Evolutionary conservation across 345 rosid species (phyloP).

Genomic region (Hevea brasiliensis): DNA sequence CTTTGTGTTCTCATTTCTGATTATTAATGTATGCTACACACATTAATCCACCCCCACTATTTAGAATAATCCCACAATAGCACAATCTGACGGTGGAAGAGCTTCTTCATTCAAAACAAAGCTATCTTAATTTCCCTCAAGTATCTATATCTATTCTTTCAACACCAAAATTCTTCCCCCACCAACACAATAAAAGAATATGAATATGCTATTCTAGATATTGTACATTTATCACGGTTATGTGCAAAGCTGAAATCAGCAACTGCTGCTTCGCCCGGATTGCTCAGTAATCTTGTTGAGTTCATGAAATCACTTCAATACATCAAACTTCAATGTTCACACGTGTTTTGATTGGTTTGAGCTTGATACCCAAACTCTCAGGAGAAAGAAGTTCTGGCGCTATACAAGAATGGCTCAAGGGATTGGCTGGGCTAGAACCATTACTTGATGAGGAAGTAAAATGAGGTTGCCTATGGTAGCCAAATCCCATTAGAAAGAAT

Average conservation of each 20-base stretch:
- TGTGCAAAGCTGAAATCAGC: conserved; percentile 6
- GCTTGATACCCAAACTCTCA: conserved; percentile 60
- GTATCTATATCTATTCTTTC: background rate
- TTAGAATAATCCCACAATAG: no score
- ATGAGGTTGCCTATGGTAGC: conserved; percentile 39
- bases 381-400: conserved; percentile 64
- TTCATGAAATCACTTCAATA: background rate
- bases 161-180: conserved; percentile 12
- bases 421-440: conserved; percentile 41
- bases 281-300: background rate
- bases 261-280: background rate
- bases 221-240: conserved; percentile 4
- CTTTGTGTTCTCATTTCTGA: no score
- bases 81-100: no score
- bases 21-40: no score
- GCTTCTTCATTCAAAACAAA: background rate
- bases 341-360: conserved; percentile 64
- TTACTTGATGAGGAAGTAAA: conserved; percentile 38
- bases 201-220: conserved; percentile 14
- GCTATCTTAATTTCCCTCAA: background rate
- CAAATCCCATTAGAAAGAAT: conserved; percentile 51
- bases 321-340: conserved; percentile 26
- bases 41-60: no score
- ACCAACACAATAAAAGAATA: conserved; percentile 43
- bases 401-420: conserved; percentile 42